Evolutionary conservation across 768 basidiomycete species (phyloP).

Genomic region (Sporobolomyces pararoseus): DNA sequence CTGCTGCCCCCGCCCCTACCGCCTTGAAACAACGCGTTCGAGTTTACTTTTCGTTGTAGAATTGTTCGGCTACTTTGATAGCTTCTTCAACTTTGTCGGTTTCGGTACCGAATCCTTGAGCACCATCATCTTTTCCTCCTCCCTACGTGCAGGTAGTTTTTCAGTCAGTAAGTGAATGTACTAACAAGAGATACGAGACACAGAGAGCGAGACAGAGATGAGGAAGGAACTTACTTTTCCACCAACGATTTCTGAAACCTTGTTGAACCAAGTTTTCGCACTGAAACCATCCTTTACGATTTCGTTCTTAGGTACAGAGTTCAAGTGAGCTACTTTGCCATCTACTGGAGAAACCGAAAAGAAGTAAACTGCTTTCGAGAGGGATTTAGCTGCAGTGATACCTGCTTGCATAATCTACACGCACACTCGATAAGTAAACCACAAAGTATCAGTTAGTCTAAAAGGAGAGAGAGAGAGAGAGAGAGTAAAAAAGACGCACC

Average conservation of each 20-base stretch:
- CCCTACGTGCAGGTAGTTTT: too few species aligned
- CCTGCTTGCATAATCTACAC: constrained; percentile 65
- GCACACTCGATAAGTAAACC: too few species aligned
- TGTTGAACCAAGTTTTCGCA: constrained; percentile 80
- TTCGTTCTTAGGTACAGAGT: constrained; percentile 68
- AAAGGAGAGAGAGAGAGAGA: too few species aligned
- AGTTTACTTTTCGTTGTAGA: constrained; percentile 19
- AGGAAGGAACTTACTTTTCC: constrained; percentile 65
- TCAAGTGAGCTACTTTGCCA: constrained; percentile 79
- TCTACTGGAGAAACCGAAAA: constrained; percentile 71
- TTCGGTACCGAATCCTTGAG: constrained; percentile 79
- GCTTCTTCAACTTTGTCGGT: constrained; percentile 65
- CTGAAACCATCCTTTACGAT: constrained; percentile 59
- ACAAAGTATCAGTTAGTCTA: too few species aligned
- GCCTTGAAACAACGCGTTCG: too few species aligned
- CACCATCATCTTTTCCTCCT: constrained; percentile 89
- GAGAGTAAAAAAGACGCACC: constrained; percentile 52
- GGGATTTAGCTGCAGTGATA: constrained; percentile 71
- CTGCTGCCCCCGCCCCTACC: too few species aligned
- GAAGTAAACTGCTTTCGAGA: constrained; percentile 79
- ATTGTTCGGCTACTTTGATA: constrained; percentile 22
- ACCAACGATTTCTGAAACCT: constrained; percentile 72
- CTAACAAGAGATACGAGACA: too few species aligned
- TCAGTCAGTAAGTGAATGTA: too few species aligned
- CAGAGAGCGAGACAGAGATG: too few species aligned